A percentile compares a stretch with the other conserved stretches of the same genome.
Evolutionary conservation across 192 early-diverging fungal genomes (phyloP).

Genomic region (Allomyces arbusculus): DNA sequence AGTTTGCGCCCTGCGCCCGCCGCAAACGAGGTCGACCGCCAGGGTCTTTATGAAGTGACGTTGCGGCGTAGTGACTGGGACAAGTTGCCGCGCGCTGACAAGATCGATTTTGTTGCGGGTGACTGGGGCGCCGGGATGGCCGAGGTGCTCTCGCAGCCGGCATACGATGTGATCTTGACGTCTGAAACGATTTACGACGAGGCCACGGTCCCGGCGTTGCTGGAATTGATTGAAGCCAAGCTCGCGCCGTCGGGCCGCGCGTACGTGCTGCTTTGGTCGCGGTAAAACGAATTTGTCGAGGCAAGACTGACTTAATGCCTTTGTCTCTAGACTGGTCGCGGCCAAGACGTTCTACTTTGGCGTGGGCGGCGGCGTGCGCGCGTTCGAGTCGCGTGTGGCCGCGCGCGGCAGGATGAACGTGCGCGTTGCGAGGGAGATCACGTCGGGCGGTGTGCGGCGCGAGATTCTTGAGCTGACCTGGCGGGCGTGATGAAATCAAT

Average conservation of each 20-base stretch:
- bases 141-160: slow-evolving; percentile 1
- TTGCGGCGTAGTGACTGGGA: slow-evolving; percentile 1
- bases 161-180: slow-evolving; percentile 26
- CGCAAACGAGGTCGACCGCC: background rate
- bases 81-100: background rate
- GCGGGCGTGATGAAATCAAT: too few species aligned
- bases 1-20: slow-evolving; percentile 11
- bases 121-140: slow-evolving; percentile 10
- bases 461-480: slow-evolving; percentile 19
- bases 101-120: slow-evolving; percentile 11
- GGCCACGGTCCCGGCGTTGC: slow-evolving; percentile 5
- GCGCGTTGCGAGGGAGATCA: slow-evolving; percentile 8
- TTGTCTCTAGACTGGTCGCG: slow-evolving; percentile 10
- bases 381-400: slow-evolving; percentile 14
- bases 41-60: slow-evolving; percentile 9
- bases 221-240: background rate
- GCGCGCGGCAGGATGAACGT: slow-evolving; percentile 5
- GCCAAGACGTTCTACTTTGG: slow-evolving; percentile 36
- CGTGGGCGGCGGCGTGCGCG: slow-evolving; percentile 18
- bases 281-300: too few species aligned
- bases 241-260: background rate
- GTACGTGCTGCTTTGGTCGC: too few species aligned
- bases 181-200: slow-evolving; percentile 27
- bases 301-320: background rate
- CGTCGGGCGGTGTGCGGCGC: slow-evolving; percentile 13